phyloP scores from a whole-genome alignment of 1,139 yeast species.

The Debaryomyces singareniensis region DNA sequence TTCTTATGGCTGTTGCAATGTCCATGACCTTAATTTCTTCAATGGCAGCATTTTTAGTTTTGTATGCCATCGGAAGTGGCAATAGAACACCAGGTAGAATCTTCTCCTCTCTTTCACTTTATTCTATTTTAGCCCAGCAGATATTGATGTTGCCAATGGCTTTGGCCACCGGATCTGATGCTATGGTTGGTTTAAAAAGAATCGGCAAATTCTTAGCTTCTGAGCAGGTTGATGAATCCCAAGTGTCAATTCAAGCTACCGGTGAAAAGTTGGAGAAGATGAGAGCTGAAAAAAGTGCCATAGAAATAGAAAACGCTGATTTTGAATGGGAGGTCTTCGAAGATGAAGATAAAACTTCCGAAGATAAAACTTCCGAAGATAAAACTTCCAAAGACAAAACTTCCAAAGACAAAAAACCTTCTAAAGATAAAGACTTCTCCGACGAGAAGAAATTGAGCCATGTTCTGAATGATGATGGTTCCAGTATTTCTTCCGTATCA shows the following conservation, averaged over 20 bases:
- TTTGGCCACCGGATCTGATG: conserved; percentile 59
- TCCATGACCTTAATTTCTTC: conserved; percentile 61
- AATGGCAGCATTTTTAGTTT: conserved; percentile 60
- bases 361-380: conserved; percentile 7
- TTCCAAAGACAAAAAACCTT: conserved; percentile 6
- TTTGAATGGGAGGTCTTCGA: conserved; percentile 40
- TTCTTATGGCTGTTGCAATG: conserved; percentile 47
- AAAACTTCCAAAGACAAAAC: conserved; percentile 6
- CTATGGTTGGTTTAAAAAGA: conserved; percentile 52
- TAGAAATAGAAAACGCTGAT: conserved; percentile 19
- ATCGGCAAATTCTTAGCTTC: conserved; percentile 45
- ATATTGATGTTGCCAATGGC: conserved; percentile 63
- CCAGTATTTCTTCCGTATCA: conserved; percentile 11
- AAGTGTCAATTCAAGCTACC: conserved; percentile 12
- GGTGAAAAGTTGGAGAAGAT: conserved; percentile 21
- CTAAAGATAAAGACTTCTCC: conserved; percentile 4
- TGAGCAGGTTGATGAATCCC: conserved; percentile 9
- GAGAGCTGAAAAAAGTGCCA: conserved; percentile 19
- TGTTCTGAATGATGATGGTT: background rate
- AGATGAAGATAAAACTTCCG: conserved; percentile 15
- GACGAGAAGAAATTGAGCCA: conserved; percentile 5
- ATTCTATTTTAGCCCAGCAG: conserved; percentile 45
- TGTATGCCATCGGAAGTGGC: conserved; percentile 42
- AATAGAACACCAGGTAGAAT: conserved; percentile 56
- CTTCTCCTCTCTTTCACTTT: conserved; percentile 72